Percentiles rank a stretch among this genome's conserved stretches.
Conservation (phyloP, 1,284 basidiomycete species). For the Vanrija sp. region DNA sequence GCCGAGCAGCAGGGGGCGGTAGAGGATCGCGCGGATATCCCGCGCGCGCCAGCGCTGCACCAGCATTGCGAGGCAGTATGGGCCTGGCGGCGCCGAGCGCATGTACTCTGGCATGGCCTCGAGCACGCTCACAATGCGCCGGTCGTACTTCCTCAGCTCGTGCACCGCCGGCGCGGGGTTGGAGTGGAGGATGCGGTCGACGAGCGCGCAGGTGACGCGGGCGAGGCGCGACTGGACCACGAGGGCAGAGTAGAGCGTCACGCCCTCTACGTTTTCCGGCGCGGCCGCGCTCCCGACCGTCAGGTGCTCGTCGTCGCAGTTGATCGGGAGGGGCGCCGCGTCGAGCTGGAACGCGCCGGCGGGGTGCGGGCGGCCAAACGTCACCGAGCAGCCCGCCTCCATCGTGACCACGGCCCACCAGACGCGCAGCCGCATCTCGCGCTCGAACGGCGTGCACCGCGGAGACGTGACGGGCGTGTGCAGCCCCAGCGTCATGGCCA, state of each 20-base stretch:
- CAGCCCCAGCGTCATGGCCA: constrained; percentile 21
- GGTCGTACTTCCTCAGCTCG: constrained; percentile 3
- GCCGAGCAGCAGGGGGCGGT: constrained; percentile 23
- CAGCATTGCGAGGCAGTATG: constrained; percentile 3
- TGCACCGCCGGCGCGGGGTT: constrained; percentile 18
- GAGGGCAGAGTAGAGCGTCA: constrained; percentile 22
- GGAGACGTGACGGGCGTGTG: constrained; percentile 7
- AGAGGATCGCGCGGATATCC: constrained; percentile 22
- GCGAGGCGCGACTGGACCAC: constrained; percentile 23
- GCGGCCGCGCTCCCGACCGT: constrained; percentile 12
- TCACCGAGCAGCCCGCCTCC: constrained; percentile 24
- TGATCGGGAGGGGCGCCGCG: constrained; percentile 14
- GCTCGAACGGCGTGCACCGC: constrained; percentile 9
- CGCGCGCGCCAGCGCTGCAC: constrained; percentile 21
- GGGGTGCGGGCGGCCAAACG: constrained; percentile 13
- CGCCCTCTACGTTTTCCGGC: constrained; percentile 7
- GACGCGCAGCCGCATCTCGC: constrained; percentile 18
- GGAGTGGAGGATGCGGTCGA: constrained; percentile 18
- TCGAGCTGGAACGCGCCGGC: constrained; percentile 1
- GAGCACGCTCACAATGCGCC: neutral
- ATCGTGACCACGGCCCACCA: constrained; percentile 24
- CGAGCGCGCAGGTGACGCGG: constrained; percentile 11
- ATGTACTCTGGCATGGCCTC: constrained; percentile 5
- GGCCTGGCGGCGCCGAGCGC: neutral
- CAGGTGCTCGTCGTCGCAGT: constrained; percentile 24